Evolutionary conservation across 2,329 filamentous ascomycete genomes (phyloP), one percentile per base, ranked within the genome.

Genomic region (Phoma sp.): DNA sequence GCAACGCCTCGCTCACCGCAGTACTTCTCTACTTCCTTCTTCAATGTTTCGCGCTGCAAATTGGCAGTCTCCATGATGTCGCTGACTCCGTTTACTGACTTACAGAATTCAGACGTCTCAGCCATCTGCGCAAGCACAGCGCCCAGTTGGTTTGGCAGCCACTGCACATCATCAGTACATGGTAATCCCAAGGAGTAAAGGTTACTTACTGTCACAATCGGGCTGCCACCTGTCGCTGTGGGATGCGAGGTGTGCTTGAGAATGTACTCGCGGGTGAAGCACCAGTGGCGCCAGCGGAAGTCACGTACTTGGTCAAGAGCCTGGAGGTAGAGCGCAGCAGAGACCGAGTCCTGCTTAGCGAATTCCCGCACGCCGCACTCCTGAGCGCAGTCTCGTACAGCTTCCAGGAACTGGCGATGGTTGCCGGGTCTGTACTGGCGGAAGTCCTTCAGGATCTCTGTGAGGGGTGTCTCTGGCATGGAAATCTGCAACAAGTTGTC

Each of bases 381-480:
- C 43, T 80, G 76, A 1, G 84, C 77, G 36, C 77, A 78, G 33
- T 78, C 76, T 36, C 80, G 79, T 18, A 96, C 89, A 69, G 87
- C 88, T 57, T 86, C 83, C 28, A 98, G 82, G 74, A 97, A 97
- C 61, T 88, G 85, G 34, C 92, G 87, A 74, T 98, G 93, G 66
- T 96, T 93, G 47, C 89, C 90, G 3, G 93, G 93, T 0, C 93
- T 85, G 76, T 97, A 97, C 69, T 89, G 83, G 59, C 93, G 85
- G 81, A 98, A 98, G 74, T 97, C 93, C 60, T 86, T 81, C 17
- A 97, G 83, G 71, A 96, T 96, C 50, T 89, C 86, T 0, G 93
- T 97, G 38, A 97, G 85, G 0, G 93, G 93, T 4, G 92, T 97
- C 47, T 87, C 80, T 1, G 93, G 93, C 92, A 97, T 96, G 59